Base-by-base conservation (phyloP, 1,139 yeast genomes). In the Pichia sp. region DNA sequence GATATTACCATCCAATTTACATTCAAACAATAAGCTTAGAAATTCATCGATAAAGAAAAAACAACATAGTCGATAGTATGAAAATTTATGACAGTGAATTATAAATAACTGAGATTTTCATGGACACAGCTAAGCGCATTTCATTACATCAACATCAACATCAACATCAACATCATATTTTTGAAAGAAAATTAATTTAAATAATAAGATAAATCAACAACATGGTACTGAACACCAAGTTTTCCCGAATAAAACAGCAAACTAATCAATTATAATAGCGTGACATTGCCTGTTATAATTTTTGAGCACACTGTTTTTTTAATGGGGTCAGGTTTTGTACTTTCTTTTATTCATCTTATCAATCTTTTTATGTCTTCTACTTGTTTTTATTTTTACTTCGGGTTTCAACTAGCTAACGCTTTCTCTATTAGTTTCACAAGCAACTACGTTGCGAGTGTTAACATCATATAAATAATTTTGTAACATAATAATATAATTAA, bases 211-310 rank as follows among this genome's bases (percentile, higher is more conserved):
- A 30, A 8, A 5, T 15, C 15, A 47, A 44, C 23, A 43, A 3
- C 19, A 48, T 45, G 38, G 23, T 45, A 34, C 13, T 19, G 10
- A 36, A 31, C 36, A 16, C 30, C 19, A 52, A 52, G 34, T 38
- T 48, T 26, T 52, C 51, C 36, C 43, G 51, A 47, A 52, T 52
- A 52, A 48, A 48, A 42, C n/a, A 11, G 15, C 40, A 36, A 36
- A 36, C 11, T 31, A 8, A 36, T 36, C 15, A 15, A 11, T 5
- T 13, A 36, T 36, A 13, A 36, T 4, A 11, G 40, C 40, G n/a
- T 36, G 40, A 15, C 40, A 13, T 13, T 36, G 40, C 15, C 15
- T 11, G 40, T 36, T 36, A 36, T 36, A 13, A 11, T 11, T 15
- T 36, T 8, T 36, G n/a, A 8, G 8, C n/a, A 30, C 10, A 32